Percentiles rank a stretch among this genome's conserved stretches.
These are phyloP conservation scores for Rhizoclosmatium globosum DNA, from an alignment of 192 early-diverging fungal species.

Conservation along the genomic window DNA sequence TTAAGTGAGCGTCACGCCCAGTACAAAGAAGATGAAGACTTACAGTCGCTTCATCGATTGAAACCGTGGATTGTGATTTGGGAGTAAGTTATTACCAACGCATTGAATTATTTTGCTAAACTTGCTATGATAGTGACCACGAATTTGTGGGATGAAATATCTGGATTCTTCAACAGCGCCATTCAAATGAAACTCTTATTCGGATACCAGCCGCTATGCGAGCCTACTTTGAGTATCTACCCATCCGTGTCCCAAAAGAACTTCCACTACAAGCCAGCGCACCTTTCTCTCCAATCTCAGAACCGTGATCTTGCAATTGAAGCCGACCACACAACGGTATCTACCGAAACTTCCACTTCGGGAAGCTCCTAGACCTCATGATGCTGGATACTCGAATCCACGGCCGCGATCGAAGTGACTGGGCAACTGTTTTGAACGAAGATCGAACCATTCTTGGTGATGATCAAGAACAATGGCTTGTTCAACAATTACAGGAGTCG, in stretches of 20 bases:
- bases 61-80: constrained; percentile 49
- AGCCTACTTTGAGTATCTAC: constrained; percentile 58
- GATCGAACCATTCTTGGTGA: constrained; percentile 41
- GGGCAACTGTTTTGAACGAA: constrained; percentile 5
- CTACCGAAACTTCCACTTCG: constrained; percentile 51
- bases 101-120: not conserved
- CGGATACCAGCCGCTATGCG: constrained; percentile 44
- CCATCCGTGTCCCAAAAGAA: constrained; percentile 38
- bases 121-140: constrained; percentile 36
- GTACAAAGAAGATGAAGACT: constrained; percentile 51
- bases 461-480: constrained; percentile 50
- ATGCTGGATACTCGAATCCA: constrained; percentile 56
- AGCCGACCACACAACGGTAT: constrained; percentile 16
- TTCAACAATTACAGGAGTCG: constrained; percentile 33
- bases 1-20: constrained; percentile 45
- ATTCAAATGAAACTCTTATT: constrained; percentile 5
- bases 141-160: constrained; percentile 54
- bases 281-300: not conserved
- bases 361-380: constrained; percentile 52
- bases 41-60: constrained; percentile 40
- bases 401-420: constrained; percentile 37
- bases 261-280: not conserved
- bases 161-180: constrained; percentile 13
- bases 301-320: not conserved
- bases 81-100: constrained; percentile 50